Conservation (phyloP, 495 filamentous ascomycete genomes). For the Hypoxylon fuscum region DNA sequence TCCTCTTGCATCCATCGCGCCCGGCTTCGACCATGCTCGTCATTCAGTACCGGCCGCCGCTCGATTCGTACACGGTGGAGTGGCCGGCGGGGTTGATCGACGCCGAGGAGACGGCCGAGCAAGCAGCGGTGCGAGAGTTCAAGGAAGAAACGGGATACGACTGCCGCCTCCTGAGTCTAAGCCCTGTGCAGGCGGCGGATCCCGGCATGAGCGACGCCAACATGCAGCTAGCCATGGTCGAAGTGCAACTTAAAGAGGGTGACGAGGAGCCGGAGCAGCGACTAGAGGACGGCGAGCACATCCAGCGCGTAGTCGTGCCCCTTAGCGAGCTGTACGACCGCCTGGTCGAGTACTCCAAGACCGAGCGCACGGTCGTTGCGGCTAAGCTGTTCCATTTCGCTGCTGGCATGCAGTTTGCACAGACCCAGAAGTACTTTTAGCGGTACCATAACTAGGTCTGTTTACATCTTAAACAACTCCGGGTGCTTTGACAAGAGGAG, state of each 20-base stretch:
- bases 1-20: conserved; percentile 59
- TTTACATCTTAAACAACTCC: too few relatives aligned
- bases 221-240: conserved; percentile 80
- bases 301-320: conserved; percentile 79
- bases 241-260: conserved; percentile 69
- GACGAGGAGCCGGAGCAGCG: conserved; percentile 71
- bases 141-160: conserved; percentile 90
- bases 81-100: conserved; percentile 87
- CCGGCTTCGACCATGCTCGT: conserved; percentile 61
- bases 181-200: conserved; percentile 52
- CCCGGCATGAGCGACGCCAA: conserved; percentile 86
- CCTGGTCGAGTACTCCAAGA: conserved; percentile 54
- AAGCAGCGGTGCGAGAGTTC: conserved; percentile 84
- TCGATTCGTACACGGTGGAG: conserved; percentile 80
- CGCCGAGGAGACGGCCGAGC: conserved; percentile 76
- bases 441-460: too few relatives aligned
- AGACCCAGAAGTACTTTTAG: conserved; percentile 48
- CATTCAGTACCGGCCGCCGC: conserved; percentile 77
- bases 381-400: conserved; percentile 59
- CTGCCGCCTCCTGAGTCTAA: conserved; percentile 43
- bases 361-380: conserved; percentile 48
- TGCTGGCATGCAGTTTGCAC: conserved; percentile 53
- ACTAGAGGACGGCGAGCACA: conserved; percentile 85
- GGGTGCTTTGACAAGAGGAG: too few relatives aligned
- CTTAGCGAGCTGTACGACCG: conserved; percentile 62